Conservation (phyloP, 176 grass and related monocot genomes). For the Carex littledalei region DNA sequence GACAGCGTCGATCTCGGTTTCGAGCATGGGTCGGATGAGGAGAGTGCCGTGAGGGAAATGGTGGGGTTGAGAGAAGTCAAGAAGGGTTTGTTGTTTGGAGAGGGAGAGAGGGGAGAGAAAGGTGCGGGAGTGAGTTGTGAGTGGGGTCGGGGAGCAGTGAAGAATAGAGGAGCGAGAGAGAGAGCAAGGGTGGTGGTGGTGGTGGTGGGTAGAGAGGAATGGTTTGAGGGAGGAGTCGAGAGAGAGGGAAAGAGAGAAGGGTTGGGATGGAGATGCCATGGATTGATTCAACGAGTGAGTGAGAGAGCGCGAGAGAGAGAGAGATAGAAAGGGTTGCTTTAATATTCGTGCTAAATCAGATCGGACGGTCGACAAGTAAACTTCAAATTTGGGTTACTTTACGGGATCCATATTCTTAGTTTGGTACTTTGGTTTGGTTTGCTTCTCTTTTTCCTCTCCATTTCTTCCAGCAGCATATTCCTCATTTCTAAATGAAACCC, state of each 20-base stretch:
- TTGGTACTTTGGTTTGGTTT: too few relatives aligned
- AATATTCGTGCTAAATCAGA: too few relatives aligned
- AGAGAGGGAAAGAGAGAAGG: background rate
- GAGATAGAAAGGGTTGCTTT: too few relatives aligned
- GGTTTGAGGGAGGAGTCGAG: background rate
- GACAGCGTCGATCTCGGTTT: conserved; percentile 41
- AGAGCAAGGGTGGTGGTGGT: background rate
- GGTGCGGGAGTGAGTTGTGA: background rate
- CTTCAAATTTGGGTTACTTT: too few relatives aligned
- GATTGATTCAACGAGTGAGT: too few relatives aligned
- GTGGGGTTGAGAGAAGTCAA: conserved; percentile 38
- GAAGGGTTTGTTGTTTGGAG: conserved; percentile 37
- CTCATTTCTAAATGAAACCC: conserved; percentile 20
- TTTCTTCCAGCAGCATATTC: conserved; percentile 23
- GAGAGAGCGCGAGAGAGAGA: too few relatives aligned
- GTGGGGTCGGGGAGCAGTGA: background rate
- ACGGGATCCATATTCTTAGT: too few relatives aligned
- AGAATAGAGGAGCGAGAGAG: background rate
- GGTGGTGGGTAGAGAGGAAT: background rate
- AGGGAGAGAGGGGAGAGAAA: conserved; percentile 54
- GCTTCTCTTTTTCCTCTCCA: background rate
- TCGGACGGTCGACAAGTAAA: too few relatives aligned
- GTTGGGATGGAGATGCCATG: too few relatives aligned
- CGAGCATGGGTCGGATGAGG: conserved; percentile 48
- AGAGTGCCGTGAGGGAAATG: conserved; percentile 45